Base-by-base conservation (phyloP, 2,329 filamentous ascomycete genomes). In the Chaetomiaceae sp. region DNA sequence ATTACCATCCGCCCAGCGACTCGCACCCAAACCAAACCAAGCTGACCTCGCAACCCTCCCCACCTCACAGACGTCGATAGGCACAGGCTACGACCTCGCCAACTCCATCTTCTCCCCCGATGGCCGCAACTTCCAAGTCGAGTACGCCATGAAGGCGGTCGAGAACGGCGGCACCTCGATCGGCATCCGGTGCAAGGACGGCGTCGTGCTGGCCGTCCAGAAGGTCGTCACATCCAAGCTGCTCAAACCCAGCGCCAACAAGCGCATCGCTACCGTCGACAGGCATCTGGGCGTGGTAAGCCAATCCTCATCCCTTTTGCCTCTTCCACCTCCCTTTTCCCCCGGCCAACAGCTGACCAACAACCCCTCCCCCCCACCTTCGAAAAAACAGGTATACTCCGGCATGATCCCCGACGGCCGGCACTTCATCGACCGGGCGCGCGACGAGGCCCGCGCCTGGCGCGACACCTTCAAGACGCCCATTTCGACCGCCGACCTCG, bases 21-120 rank as follows among this genome's bases (percentile, higher is more conserved):
- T 9, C 27, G 18, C 48, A 44, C 20, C 38, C 40, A 36, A 42
- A 30, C 20, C 27, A 27, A 18, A 44, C 16, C 16, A 33, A 36
- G 37, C 52, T 61, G 34, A 61, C 59, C 36, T 46, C 11, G 52
- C 60, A 54, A 16, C 37, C 58, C 37, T 44, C n/a, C 14, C 54
- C 58, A 56, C 14, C 36, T n/a, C 60, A 53, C 64, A 99, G 94
- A 99, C 94, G 68, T 99, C 94, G 69, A 99, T 99, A 87, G 94
- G 94, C 70, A 99, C 94, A 67, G 94, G 94, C 69, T 99, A 99
- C 78, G 94, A 99, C 84, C 87, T 99, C 67, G 90, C 90, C 71
- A 99, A 99, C 82, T 97, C 94, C 68, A 95, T 97, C 78, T 99
- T 97, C 81, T 97, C 94, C 44, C 94, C 94, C 62, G 94, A 99